These are phyloP conservation scores for Malassezia sympodialis DNA, from an alignment of 1,284 basidiomycete species.

Conservation along the genomic window DNA sequence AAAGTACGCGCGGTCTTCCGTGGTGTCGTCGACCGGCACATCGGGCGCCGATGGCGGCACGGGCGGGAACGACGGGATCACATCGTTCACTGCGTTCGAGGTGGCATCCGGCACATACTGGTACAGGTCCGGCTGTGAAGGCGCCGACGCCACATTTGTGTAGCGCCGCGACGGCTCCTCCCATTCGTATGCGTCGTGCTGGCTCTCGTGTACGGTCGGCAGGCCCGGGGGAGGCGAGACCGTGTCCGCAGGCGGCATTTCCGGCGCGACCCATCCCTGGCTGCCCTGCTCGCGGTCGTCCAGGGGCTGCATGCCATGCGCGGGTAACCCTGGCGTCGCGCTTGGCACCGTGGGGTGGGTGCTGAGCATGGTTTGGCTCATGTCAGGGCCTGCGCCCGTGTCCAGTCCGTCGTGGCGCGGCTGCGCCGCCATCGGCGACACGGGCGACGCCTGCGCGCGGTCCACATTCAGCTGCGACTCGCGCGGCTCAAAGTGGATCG, in stretches of 20 bases:
- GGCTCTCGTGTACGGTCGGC: slow-evolving; percentile 9
- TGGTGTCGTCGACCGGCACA: not conserved
- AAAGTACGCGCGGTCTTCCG: slow-evolving; percentile 15
- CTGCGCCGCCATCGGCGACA: not conserved
- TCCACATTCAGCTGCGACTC: slow-evolving; percentile 4
- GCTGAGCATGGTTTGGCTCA: not conserved
- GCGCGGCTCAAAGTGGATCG: slow-evolving; percentile 16
- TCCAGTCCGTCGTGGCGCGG: not conserved
- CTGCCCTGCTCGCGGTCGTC: slow-evolving; percentile 12
- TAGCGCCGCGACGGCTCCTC: not conserved
- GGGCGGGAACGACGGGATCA: slow-evolving; percentile 11
- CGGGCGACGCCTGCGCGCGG: slow-evolving; percentile 8
- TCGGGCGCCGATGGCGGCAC: not conserved
- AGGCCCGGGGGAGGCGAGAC: not conserved
- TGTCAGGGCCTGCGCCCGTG: not conserved
- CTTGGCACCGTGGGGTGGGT: not conserved
- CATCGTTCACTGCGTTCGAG: not conserved
- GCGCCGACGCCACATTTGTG: not conserved
- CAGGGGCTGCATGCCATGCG: not conserved
- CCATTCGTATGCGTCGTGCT: not conserved
- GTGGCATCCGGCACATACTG: not conserved
- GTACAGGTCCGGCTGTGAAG: not conserved
- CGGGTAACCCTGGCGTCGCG: not conserved
- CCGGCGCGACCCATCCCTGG: slow-evolving; percentile 16
- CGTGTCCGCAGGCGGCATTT: not conserved